These are phyloP conservation scores for Stemphylium lycopersici DNA, from an alignment of 2,329 filamentous ascomycete species.

Conservation along the genomic window DNA sequence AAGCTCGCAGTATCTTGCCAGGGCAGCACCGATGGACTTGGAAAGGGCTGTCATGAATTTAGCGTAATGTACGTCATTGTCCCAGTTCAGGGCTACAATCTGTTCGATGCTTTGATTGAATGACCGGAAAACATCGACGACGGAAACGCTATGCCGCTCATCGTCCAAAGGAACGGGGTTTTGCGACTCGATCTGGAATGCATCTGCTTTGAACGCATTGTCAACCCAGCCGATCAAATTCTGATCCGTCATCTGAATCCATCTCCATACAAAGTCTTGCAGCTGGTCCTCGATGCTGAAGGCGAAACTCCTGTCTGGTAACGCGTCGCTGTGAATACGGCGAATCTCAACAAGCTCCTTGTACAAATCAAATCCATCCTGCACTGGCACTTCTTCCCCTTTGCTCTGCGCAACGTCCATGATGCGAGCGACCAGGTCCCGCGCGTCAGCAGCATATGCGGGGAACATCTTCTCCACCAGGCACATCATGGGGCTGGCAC, in stretches of 20 bases:
- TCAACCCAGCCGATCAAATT: constrained; percentile 86
- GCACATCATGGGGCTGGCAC: constrained; percentile 70
- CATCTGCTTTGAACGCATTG: constrained; percentile 87
- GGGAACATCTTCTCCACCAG: constrained; percentile 85
- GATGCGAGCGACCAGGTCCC: constrained; percentile 82
- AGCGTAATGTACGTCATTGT: constrained; percentile 89
- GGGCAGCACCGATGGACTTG: constrained; percentile 80
- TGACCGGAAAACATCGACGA: constrained; percentile 90
- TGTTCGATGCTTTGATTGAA: constrained; percentile 93
- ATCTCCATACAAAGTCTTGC: constrained; percentile 93
- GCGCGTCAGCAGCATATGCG: constrained; percentile 86
- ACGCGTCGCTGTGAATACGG: constrained; percentile 74
- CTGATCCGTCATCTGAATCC: constrained; percentile 81
- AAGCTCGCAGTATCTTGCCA: constrained; percentile 89
- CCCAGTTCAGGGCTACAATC: constrained; percentile 85
- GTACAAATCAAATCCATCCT: constrained; percentile 95
- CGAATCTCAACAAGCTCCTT: constrained; percentile 85
- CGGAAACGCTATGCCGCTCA: constrained; percentile 88
- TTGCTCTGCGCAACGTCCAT: constrained; percentile 72
- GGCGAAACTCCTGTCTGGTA: constrained; percentile 75
- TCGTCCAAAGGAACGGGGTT: constrained; percentile 72
- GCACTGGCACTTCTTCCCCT: constrained; percentile 77
- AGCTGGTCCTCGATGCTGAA: constrained; percentile 88
- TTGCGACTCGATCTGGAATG: constrained; percentile 76
- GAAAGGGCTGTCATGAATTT: constrained; percentile 96